These are phyloP conservation scores for Entelexis sorbosivorans DNA, from an alignment of 1,139 yeast genomes.

Conservation along the genomic window DNA sequence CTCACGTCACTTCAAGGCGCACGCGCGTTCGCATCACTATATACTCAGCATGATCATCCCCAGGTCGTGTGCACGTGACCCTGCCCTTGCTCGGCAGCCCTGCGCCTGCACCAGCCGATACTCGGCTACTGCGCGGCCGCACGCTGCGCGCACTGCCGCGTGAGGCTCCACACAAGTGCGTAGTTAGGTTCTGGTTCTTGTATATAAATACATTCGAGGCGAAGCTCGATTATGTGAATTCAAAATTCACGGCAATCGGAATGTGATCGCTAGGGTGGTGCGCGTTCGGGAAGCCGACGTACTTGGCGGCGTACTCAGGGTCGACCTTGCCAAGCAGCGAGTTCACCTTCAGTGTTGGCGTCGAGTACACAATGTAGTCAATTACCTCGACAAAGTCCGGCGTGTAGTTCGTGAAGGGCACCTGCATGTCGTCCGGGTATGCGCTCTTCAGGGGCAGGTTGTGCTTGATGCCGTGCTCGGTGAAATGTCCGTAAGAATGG, in stretches of 20 bases:
- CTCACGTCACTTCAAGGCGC: too few species aligned
- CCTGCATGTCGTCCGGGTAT: conserved; percentile 71
- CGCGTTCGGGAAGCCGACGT: conserved; percentile 88
- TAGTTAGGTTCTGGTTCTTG: background rate
- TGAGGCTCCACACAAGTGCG: too few species aligned
- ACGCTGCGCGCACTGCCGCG: background rate
- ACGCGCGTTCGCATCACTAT: too few species aligned
- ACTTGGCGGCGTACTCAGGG: conserved; percentile 57
- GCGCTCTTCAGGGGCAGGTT: conserved; percentile 74
- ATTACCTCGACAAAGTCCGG: conserved; percentile 89
- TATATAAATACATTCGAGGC: conserved; percentile 1
- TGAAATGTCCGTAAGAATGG: conserved; percentile 81
- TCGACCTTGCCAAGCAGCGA: conserved; percentile 83
- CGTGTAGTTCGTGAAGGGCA: conserved; percentile 88
- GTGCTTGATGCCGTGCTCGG: conserved; percentile 81
- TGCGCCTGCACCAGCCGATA: background rate
- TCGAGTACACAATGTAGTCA: conserved; percentile 92
- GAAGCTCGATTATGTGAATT: conserved; percentile 10
- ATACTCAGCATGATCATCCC: background rate
- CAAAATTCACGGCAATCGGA: conserved; percentile 49
- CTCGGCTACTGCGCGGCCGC: background rate
- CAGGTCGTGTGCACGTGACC: background rate
- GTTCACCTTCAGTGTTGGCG: conserved; percentile 63
- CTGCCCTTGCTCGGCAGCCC: background rate
- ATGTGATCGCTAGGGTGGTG: conserved; percentile 93